These are phyloP conservation scores for Cardamine occulta DNA, from an alignment of 345 rosid species.

Conservation along the genomic window DNA sequence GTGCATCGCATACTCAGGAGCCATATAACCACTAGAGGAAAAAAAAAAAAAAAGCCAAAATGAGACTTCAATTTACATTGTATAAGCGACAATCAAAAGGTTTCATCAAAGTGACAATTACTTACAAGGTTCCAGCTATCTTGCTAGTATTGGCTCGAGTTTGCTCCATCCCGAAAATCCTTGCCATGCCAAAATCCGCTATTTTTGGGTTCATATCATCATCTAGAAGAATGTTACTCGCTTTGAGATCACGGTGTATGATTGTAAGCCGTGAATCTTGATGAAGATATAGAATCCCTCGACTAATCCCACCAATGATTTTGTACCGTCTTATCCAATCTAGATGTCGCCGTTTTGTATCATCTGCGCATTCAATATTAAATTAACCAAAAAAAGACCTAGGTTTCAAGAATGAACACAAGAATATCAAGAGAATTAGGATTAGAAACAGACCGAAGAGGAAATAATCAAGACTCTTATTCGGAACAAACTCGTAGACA, in stretches of 20 bases:
- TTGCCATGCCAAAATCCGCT: conserved; percentile 43
- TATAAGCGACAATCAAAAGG: background rate
- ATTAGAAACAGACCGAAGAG: conserved; percentile 40
- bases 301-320: conserved; percentile 27
- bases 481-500: conserved; percentile 49
- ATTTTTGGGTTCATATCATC: conserved; percentile 34
- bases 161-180: conserved; percentile 22
- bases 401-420: background rate
- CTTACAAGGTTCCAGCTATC: conserved; percentile 37
- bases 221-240: conserved; percentile 33
- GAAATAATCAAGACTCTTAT: conserved; percentile 48
- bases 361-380: background rate
- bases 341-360: background rate
- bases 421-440: background rate
- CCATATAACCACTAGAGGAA: background rate
- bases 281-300: conserved; percentile 36
- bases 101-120: background rate
- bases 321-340: conserved; percentile 30
- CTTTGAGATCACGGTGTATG: conserved; percentile 38
- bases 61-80: background rate
- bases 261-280: conserved; percentile 39
- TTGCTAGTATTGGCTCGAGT: conserved; percentile 30
- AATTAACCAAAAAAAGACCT: background rate
- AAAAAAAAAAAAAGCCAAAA: background rate
- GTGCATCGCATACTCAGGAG: background rate